Base-by-base conservation (phyloP, 495 filamentous ascomycete species). In the Penicillium bialowiezense region DNA sequence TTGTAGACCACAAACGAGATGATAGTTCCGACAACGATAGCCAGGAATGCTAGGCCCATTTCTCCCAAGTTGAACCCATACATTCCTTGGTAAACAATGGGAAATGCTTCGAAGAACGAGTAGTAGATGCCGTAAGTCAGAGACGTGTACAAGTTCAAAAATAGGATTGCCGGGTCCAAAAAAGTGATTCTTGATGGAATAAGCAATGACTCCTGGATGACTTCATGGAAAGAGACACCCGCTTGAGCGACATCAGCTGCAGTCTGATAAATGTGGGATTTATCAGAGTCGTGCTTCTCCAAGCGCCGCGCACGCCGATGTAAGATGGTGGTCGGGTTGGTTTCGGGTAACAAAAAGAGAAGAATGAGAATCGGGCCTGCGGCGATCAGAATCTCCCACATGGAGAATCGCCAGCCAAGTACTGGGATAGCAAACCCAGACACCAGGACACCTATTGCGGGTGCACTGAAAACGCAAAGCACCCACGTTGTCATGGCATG, bases 21-120 rank as follows among this genome's bases (percentile, higher is more conserved):
- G 5, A 41, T 18, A 3, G 46, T 21, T 7, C 46, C 46, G n/a
- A 75, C 50, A 14, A 77, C 55, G 38, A 79, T 70, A n/a, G 70
- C 70, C 5, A 78, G 51, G 51, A 72, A 79, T 5, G 70, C 68
- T 5, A 74, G 53, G 7, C 75, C 75, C 58, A 69, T 54, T 28
- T 64, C 15, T 3, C 70, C 70, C 6, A 72, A 58, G 20, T 59
- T 59, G 66, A 79, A 78, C 37, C 55, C 48, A 55, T 79, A 77
- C 10, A 74, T 72, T 0, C 51, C 62, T 41, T 58, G 39, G 52
- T 75, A 79, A 31, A 78, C 75, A 32, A 76, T 61, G 0, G 73
- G 74, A 55, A 79, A 79, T 1, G 68, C 69, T 46, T 79, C 76
- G 55, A 79, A 78, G 68, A 73, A 79, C 45, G 75, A 68, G 56